Evolutionary conservation across 305 asterid species (phyloP), one percentile per base, ranked within the genome.

Genomic region (Euphrasia arctica): DNA sequence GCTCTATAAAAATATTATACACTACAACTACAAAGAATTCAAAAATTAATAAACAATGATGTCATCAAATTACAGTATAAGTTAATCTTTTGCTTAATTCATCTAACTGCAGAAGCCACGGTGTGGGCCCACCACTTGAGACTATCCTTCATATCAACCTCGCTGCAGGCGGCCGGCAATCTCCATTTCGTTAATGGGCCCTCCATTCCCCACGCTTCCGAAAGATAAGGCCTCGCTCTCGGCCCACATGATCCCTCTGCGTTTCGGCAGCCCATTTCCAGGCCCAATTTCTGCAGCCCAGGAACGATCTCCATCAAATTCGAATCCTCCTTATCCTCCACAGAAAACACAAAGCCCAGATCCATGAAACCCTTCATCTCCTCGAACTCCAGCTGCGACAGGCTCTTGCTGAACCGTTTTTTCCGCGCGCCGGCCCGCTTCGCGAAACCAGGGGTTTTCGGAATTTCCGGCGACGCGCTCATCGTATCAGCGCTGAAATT

Each of bases 311-410:
- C 70, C 13, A 63, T 89, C 69, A 91, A 74, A 10, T 79, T 71
- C 8, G 78, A 68, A 28, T 75, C 79, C 52, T 70, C 67, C 62
- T 71, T 83, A 54, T 86, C 95, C 59, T 91, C 84, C 55, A 84
- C 90, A 7, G 77, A 72, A 70, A 90, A 88, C 57, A 78, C 84
- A 64, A 88, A 90, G 0, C 96, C 96, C 18, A 91, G 75, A 67
- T 91, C 96, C 90, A 83, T 77, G 32, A 89, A 91, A 10, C 96
- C 98, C 67, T 79, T 91, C 5, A 89, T 48, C 75, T 91, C 98
- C 15, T 86, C 85, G 41, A 70, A 76, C 22, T 91, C 98, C 61
- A 91, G 88, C 61, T 86, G 90, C 28, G 98, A 85, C 31, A 82
- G 67, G 78, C 96, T 89, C 51, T 78, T 89, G 71, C 86, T 76